Conservation (phyloP, 768 basidiomycete species). For the Termitomyces bulborhizus region DNA sequence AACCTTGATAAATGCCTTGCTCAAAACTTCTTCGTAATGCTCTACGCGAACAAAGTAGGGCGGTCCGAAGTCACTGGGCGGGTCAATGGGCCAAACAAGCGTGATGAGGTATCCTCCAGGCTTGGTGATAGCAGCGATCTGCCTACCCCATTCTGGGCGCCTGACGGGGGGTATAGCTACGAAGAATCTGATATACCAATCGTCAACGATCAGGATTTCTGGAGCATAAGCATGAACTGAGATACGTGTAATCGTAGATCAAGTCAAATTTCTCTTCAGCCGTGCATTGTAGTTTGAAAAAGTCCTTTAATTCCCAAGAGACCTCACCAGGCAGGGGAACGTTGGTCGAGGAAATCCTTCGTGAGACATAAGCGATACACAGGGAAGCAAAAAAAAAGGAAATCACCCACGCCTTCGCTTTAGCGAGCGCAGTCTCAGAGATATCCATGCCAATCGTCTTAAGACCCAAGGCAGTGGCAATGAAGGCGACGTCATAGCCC, state of each 20-base stretch:
- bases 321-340: slow-evolving; percentile 23
- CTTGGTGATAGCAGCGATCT: slow-evolving; percentile 51
- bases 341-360: not conserved
- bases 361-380: not conserved
- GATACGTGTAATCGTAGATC: slow-evolving; percentile 62
- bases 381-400: not conserved
- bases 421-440: slow-evolving; percentile 44
- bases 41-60: slow-evolving; percentile 56
- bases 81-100: slow-evolving; percentile 51
- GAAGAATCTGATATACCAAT: slow-evolving; percentile 46
- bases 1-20: not conserved
- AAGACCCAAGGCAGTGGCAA: slow-evolving; percentile 43
- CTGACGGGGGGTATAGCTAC: slow-evolving; percentile 57
- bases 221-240: not conserved
- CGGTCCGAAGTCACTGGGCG: slow-evolving; percentile 41
- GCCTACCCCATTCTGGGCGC: slow-evolving; percentile 49
- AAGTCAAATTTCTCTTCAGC: slow-evolving; percentile 40
- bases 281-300: slow-evolving; percentile 37
- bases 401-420: slow-evolving; percentile 31
- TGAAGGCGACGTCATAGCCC: slow-evolving; percentile 57
- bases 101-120: slow-evolving; percentile 60
- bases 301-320: slow-evolving; percentile 39
- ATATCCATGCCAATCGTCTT: slow-evolving; percentile 51
- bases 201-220: not conserved
- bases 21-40: slow-evolving; percentile 48